phyloP scores from a whole-genome alignment of 805 yeast genomes.

The Barnettozyma populi region DNA sequence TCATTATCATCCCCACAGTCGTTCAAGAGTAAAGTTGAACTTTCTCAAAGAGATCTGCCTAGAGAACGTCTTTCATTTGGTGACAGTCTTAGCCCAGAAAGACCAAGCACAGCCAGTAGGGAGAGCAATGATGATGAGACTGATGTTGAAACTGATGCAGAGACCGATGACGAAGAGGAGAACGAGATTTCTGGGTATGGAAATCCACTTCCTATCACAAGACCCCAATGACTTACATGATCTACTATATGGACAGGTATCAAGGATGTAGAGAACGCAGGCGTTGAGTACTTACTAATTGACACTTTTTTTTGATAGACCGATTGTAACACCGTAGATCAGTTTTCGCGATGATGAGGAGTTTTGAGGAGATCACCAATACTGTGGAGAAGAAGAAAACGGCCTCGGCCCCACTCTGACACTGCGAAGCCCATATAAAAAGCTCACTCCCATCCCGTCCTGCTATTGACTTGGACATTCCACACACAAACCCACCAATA shows the following conservation, averaged over 20 bases:
- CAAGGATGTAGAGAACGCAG: background rate
- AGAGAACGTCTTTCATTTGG: constrained; percentile 22
- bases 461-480: background rate
- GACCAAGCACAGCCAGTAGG: background rate
- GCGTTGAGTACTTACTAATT: background rate
- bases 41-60: constrained; percentile 10
- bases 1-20: constrained; percentile 32
- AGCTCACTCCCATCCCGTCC: background rate
- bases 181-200: background rate
- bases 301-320: background rate
- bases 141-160: constrained; percentile 12
- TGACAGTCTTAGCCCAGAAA: constrained; percentile 7
- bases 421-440: no score
- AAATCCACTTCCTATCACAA: background rate
- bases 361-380: background rate
- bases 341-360: background rate
- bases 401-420: constrained; percentile 1
- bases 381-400: background rate
- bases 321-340: background rate
- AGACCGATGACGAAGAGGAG: constrained; percentile 1
- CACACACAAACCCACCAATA: no score
- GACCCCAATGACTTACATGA: background rate
- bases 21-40: constrained; percentile 8
- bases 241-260: background rate
- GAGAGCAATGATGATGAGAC: constrained; percentile 13